A percentile compares a stretch with the other conserved stretches of the same genome.
These are phyloP conservation scores for Cenchrus purpureus DNA, from an alignment of 176 grass and related monocot genomes.

Conservation along the genomic window DNA sequence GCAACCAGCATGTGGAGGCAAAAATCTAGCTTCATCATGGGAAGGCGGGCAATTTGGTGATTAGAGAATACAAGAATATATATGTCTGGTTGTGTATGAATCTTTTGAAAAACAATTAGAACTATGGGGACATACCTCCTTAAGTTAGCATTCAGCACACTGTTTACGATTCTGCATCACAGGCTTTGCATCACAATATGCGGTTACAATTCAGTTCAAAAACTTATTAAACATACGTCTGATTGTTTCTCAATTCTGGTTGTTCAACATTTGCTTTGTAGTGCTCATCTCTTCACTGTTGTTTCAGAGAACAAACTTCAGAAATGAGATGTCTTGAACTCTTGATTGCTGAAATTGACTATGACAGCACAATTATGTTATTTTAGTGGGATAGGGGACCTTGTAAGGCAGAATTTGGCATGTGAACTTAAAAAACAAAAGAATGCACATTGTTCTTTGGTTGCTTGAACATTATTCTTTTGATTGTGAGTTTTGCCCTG, in stretches of 20 bases:
- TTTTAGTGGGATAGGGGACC: too few relatives aligned
- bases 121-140: too few relatives aligned
- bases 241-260: background rate
- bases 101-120: background rate
- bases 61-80: background rate
- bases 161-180: too few relatives aligned
- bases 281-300: too few relatives aligned
- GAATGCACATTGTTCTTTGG: too few relatives aligned
- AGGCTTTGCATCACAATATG: too few relatives aligned
- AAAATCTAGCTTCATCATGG: background rate
- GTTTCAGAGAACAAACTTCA: background rate
- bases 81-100: background rate
- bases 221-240: background rate
- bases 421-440: too few relatives aligned
- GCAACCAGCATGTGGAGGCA: background rate
- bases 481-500: too few relatives aligned
- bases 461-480: too few relatives aligned
- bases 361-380: background rate
- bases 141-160: too few relatives aligned
- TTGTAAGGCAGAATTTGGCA: too few relatives aligned
- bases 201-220: too few relatives aligned
- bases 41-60: background rate
- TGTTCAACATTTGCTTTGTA: background rate
- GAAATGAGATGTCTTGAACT: background rate
- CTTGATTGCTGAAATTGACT: background rate